Conservation (phyloP, 2,329 filamentous ascomycete species). For the Exutisphaerella laricina region DNA sequence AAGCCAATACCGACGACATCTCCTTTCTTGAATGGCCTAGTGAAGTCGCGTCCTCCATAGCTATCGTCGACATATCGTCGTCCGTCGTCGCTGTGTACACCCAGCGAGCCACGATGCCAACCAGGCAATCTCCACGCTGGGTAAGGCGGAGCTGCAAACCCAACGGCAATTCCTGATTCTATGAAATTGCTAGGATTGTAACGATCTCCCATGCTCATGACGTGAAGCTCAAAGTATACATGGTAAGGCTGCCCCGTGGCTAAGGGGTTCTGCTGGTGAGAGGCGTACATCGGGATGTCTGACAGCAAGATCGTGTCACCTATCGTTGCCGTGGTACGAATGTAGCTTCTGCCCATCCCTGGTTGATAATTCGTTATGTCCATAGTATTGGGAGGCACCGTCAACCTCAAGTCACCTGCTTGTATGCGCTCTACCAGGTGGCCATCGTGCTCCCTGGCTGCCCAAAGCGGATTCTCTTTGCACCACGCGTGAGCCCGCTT, state of each 20-base stretch:
- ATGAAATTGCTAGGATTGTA: constrained; percentile 28
- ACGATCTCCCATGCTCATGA: constrained; percentile 42
- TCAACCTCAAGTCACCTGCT: constrained; percentile 48
- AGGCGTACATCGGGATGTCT: constrained; percentile 63
- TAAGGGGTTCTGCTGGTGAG: constrained; percentile 53
- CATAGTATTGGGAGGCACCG: constrained; percentile 38
- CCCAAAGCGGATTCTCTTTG: constrained; percentile 51
- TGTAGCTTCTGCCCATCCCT: constrained; percentile 47
- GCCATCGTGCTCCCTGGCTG: constrained; percentile 40
- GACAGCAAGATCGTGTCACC: constrained; percentile 61
- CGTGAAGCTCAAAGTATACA: constrained; percentile 67
- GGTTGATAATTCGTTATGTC: constrained; percentile 43
- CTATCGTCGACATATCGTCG: constrained; percentile 69
- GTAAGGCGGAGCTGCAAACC: constrained; percentile 68
- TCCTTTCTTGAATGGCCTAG: constrained; percentile 55
- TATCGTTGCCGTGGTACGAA: constrained; percentile 35
- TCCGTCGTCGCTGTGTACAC: constrained; percentile 76
- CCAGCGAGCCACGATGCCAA: constrained; percentile 71
- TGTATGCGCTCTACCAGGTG: constrained; percentile 42
- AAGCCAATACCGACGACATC: constrained; percentile 69
- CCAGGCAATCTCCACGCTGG: constrained; percentile 72
- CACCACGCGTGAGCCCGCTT: constrained; percentile 64
- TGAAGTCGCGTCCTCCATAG: constrained; percentile 67
- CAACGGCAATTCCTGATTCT: constrained; percentile 58
- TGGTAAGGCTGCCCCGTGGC: constrained; percentile 47